A percentile compares a stretch with the other conserved stretches of the same genome.
Conservation (phyloP, 208 protist genomes). For the Crithidia fasciculata region DNA sequence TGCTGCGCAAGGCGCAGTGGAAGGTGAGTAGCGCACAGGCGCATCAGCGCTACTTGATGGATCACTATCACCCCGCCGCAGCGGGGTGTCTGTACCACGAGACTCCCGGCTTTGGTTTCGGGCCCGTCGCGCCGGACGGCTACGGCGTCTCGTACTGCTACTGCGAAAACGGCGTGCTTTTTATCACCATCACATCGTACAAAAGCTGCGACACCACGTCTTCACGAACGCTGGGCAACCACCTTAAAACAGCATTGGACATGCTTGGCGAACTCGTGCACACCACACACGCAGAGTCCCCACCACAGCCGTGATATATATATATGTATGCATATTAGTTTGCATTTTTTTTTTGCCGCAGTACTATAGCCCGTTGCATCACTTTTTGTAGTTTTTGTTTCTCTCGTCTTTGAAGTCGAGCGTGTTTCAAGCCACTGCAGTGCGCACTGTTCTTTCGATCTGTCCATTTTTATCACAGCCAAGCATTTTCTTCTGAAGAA, state of each 20-base stretch:
- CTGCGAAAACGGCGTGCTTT: slow-evolving; percentile 66
- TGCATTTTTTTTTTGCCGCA: background rate
- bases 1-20: slow-evolving; percentile 72
- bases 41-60: slow-evolving; percentile 68
- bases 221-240: slow-evolving; percentile 36
- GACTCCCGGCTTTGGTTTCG: slow-evolving; percentile 84
- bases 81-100: slow-evolving; percentile 41
- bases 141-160: slow-evolving; percentile 93
- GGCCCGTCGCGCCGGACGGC: slow-evolving; percentile 81
- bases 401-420: background rate
- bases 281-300: too few species aligned
- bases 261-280: slow-evolving; percentile 37
- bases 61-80: slow-evolving; percentile 40
- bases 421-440: background rate
- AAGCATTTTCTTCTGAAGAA: background rate
- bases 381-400: background rate
- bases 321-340: background rate
- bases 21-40: slow-evolving; percentile 84
- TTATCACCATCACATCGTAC: slow-evolving; percentile 84
- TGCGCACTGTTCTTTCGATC: background rate
- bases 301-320: background rate
- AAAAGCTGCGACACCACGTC: slow-evolving; percentile 56
- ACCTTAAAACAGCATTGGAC: slow-evolving; percentile 53
- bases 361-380: background rate
- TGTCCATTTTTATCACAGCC: background rate